Evolutionary conservation across 2,329 filamentous ascomycete species (phyloP), one percentile per base, ranked within the genome.

Genomic region (Botrytis aclada): DNA sequence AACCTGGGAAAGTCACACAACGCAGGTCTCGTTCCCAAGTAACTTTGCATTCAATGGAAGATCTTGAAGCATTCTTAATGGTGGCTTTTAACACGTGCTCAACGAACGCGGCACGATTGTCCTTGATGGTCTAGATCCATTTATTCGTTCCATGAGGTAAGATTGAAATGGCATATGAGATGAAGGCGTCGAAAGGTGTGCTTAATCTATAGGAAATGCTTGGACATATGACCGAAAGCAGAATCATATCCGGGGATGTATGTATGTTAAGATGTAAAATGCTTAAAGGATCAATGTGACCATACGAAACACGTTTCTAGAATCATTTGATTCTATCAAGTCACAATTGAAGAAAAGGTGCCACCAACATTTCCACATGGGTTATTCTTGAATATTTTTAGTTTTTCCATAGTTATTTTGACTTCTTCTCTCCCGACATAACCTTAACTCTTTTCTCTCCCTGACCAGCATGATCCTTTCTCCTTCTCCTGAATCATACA

Each of bases 71-170:
- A 62, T 64, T 64, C 58, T 62, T 32, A 14, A n/a, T 25, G 20
- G 32, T 54, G 60, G 60, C 60, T 71, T 71, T 1, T 39, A 25
- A 45, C 69, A 71, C 69, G 60, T 71, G 69, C 43, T 10, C 9
- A n/a, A 51, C n/a, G 16, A 25, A n/a, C 37, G 67, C 67, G 43
- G 43, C 29, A 51, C 63, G 45, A 25, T 47, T n/a, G 63, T 51
- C 20, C 29, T 8, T 66, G 47, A n/a, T n/a, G 43, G 43, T 51
- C 43, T 54, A 37, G 64, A 66, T 64, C 41, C 39, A 32, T 65
- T 47, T 29, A 18, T 22, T 12, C 22, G 22, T 14, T 29, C 51
- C n/a, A 54, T 58, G 16, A 29, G 8, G 60, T 41, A 10, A 41
- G 37, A n/a, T n/a, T 62, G 25, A 39, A 62, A n/a, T 41, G 60